Conservation (phyloP, 805 yeast genomes). For the Saccharomyces eubayanus region DNA sequence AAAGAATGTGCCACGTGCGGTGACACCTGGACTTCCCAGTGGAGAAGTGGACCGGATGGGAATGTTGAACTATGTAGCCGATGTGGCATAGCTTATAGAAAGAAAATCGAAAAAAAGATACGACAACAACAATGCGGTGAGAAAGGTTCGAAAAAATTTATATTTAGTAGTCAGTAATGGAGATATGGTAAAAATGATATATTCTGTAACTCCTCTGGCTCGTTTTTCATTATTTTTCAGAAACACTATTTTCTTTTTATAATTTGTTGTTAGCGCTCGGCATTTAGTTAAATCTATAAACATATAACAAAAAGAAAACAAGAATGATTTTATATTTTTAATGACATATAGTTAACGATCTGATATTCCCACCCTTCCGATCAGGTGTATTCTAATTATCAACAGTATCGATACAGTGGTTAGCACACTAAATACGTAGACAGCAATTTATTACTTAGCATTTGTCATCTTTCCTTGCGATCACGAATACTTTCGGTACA, state of each 20-base stretch:
- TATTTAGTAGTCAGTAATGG: neutral
- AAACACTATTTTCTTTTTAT: neutral
- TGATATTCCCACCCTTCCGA: too few species aligned
- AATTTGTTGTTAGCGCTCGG: neutral
- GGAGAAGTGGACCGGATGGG: neutral
- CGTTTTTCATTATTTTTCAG: neutral
- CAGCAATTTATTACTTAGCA: too few species aligned
- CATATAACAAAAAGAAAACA: too few species aligned
- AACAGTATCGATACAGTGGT: too few species aligned
- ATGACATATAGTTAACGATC: too few species aligned
- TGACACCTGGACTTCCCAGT: neutral
- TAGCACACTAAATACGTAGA: too few species aligned
- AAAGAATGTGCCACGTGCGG: neutral
- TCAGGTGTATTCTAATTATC: too few species aligned
- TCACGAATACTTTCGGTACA: too few species aligned
- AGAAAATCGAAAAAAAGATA: neutral
- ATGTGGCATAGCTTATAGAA: neutral
- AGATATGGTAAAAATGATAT: neutral
- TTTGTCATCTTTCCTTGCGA: too few species aligned
- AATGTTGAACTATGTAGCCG: neutral
- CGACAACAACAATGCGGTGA: neutral
- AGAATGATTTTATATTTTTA: too few species aligned
- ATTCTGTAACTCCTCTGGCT: neutral
- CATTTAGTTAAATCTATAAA: too few species aligned
- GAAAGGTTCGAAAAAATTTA: neutral